These are phyloP conservation scores for Xylariaceae sp. DNA, from an alignment of 2,329 filamentous ascomycete genomes.

Conservation along the genomic window DNA sequence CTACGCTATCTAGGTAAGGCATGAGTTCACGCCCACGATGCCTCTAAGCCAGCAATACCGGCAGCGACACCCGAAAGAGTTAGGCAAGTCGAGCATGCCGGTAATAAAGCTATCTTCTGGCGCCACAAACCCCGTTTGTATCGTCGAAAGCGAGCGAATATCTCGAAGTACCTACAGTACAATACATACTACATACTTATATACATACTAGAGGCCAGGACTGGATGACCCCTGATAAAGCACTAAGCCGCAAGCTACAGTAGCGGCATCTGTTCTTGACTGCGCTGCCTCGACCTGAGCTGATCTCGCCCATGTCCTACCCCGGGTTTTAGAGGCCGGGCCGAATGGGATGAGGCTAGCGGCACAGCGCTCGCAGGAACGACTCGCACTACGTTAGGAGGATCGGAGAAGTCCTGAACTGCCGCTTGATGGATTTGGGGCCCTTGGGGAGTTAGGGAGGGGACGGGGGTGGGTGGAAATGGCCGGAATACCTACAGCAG, in stretches of 20 bases:
- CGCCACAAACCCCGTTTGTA: no score
- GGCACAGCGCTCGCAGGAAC: constrained; percentile 7
- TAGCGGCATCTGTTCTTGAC: not conserved
- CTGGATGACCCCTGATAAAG: no score
- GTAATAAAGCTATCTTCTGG: constrained; percentile 33
- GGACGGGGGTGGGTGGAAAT: no score
- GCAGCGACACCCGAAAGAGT: not conserved
- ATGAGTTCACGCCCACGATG: not conserved
- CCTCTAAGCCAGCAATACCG: not conserved
- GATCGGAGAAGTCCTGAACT: not conserved
- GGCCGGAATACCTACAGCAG: not conserved
- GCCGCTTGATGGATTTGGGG: not conserved
- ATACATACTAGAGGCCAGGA: no score
- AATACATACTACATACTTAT: no score
- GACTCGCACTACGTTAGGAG: not conserved
- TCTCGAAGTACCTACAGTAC: no score
- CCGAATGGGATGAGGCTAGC: constrained; percentile 25
- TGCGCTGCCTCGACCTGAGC: not conserved
- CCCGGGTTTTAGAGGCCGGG: constrained; percentile 25
- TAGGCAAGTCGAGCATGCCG: not conserved
- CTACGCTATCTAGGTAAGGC: not conserved
- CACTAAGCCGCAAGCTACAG: not conserved
- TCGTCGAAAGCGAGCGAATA: no score
- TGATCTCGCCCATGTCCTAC: constrained; percentile 19
- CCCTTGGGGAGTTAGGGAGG: no score